Base-by-base conservation (phyloP, 345 rosid species). In the Eutrema yunnanense region DNA sequence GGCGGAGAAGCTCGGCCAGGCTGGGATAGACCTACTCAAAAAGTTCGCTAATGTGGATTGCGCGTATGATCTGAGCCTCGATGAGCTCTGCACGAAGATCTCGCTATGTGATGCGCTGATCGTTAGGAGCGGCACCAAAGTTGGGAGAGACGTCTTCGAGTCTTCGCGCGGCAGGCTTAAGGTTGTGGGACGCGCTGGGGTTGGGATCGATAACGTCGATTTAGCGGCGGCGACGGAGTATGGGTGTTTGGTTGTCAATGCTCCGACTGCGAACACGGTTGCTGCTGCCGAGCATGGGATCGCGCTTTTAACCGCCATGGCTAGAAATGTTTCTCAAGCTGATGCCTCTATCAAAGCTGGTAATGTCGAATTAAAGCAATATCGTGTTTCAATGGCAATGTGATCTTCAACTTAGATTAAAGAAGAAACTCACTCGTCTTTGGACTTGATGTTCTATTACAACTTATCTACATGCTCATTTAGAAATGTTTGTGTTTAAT, bases 331-430 rank as follows among this genome's bases (percentile, higher is more conserved):
- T 33, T 82, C 88, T 60, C 86, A 83, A 59, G 84, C 85, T 51
- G 82, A 82, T 83, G 83, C 86, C 50, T 85, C 88, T 38, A 49
- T 85, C 47, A 87, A 87, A 75, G 72, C 89, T 54, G 92, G 92
- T 50, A 11, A 53, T 57, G 41, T 57, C 44, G 6, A n/a, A 54
- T 53, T 27, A 27, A 56, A 56, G 43, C 26, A 55, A 13, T 16
- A 33, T 13, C 9, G 41, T 33, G 10, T 2, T 55, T 14, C 30
- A 37, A 42, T 40, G 14, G 13, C 64, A 5, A 36, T 36, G 43
- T 47, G 41, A 64, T 62, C 41, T 30, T 43, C 8, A 13, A 3
- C 29, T 27, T 42, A 13, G 19, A 30, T 32, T 32, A 53, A 2
- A 6, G 50, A 37, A 43, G 6, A 42, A 42, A n/a, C 49, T 44